A percentile compares a stretch with the other conserved stretches of the same genome.
These are phyloP conservation scores for Canavalia ensiformis DNA, from an alignment of 306 rosid species.

Conservation along the genomic window DNA sequence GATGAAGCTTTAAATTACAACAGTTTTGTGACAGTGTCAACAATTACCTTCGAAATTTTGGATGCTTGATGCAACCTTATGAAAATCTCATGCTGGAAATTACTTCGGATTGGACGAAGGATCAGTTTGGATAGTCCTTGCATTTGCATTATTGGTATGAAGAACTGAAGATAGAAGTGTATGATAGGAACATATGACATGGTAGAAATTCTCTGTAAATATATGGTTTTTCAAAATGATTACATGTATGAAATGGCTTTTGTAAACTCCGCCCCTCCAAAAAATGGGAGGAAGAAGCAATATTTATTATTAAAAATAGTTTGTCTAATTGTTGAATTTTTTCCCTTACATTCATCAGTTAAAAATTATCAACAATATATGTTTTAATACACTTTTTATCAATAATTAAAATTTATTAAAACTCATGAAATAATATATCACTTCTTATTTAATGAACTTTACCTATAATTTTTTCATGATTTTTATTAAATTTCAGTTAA, in stretches of 20 bases:
- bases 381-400: no score
- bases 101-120: background rate
- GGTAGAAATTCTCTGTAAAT: conserved; percentile 32
- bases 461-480: no score
- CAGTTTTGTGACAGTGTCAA: conserved; percentile 30
- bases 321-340: no score
- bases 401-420: no score
- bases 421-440: no score
- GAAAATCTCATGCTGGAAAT: conserved; percentile 10
- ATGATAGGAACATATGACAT: conserved; percentile 6
- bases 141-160: conserved; percentile 7
- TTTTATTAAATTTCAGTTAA: no score
- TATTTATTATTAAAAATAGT: no score
- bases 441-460: no score
- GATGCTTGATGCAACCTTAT: background rate
- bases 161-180: conserved; percentile 24
- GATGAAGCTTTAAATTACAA: conserved; percentile 38
- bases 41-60: background rate
- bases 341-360: no score
- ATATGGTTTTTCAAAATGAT: conserved; percentile 7
- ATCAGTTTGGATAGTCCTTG: conserved; percentile 9
- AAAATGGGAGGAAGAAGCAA: no score
- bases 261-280: no score
- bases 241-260: background rate
- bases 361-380: no score